Base-by-base conservation (phyloP, 345 rosid species). In the Gossypium sturtianum region DNA sequence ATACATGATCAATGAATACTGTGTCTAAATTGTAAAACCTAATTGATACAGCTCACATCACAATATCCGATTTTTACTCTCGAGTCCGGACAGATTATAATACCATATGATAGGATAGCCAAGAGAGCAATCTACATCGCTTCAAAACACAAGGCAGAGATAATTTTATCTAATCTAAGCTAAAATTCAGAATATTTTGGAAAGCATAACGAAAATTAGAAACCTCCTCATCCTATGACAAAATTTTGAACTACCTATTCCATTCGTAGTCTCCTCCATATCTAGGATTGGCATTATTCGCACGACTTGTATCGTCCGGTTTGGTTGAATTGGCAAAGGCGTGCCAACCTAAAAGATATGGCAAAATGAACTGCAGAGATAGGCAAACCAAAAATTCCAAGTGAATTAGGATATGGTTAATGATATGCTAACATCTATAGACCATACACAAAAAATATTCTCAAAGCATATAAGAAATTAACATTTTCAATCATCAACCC, bases 271-370 rank as follows among this genome's bases (percentile, higher is more conserved):
- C 97, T 73, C 93, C 94, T 16, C 93, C 94, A 61, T 80, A 84
- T 81, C 86, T 85, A 25, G 97, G 81, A 62, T 76, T 86, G 1
- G 87, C 88, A 67, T 75, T 84, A 73, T 84, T 90, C 59, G 45
- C 47, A 1, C 83, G 83, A 77, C 75, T 79, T 23, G 74, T 27
- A n/a, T 87, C 89, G 44, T 85, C 87, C 0, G 86, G 89, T 81
- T 75, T 89, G 65, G 82, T 86, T 66, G 91, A 78, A 76, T 78
- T 82, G 2, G 90, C 91, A 71, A 81, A 92, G 51, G 97, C 87
- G 34, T 89, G 88, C 98, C 97, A 94, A 38, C 97, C 98, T 73
- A 94, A 61, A 16, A 94, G 84, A 82, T 88, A 84, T 0, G 98
- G 98, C 85, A 94, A 79, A 66, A 91, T 71, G 73, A 85, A 93